Base-by-base conservation (phyloP, 2,329 filamentous ascomycete genomes). In the Botryotinia convoluta region DNA sequence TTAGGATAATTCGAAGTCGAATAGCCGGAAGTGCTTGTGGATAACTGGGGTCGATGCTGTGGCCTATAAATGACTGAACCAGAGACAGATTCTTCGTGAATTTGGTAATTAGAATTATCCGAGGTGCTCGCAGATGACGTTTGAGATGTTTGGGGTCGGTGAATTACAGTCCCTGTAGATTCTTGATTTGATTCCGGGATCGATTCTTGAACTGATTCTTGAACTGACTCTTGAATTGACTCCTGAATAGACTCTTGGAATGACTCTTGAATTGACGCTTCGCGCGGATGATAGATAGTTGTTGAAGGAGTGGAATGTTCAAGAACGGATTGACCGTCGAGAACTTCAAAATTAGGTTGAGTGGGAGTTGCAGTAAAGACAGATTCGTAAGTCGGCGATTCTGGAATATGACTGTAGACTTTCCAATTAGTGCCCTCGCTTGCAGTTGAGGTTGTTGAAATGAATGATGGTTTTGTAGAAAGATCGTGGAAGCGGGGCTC, bases 351-450 rank as follows among this genome's bases (percentile, higher is more conserved):
- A 45, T 72, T 69, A 14, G 71, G 54, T 35, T 51, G 51, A 6
- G 65, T 65, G 32, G 76, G 75, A 5, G 74, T 74, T 45, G 73
- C 73, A 22, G 72, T 70, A 60, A 76, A 59, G 22, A 75, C 74
- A 69, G 74, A 72, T 71, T 79, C 76, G 59, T 79, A 77, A 22
- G 59, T 62, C 29, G 51, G 51, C n/a, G 57, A 51, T 64, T 69
- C 32, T 32, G 78, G 77, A 48, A 64, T 72, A 73, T 74, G 67
- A 57, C 74, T 59, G 61, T 80, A 81, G 60, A 80, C 76, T 77
- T 80, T 81, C 76, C 81, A 82, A 72, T 82, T 82, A 61, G 77
- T 79, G 61, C 75, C 79, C 73, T 81, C 79, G 14, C 80, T 81
- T 22, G 75, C 74, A 57, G 77, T 80, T n/a, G 80, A 79, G 54